Evolutionary conservation across 1,284 basidiomycete genomes (phyloP).

Genomic region (Irpex sp.): DNA sequence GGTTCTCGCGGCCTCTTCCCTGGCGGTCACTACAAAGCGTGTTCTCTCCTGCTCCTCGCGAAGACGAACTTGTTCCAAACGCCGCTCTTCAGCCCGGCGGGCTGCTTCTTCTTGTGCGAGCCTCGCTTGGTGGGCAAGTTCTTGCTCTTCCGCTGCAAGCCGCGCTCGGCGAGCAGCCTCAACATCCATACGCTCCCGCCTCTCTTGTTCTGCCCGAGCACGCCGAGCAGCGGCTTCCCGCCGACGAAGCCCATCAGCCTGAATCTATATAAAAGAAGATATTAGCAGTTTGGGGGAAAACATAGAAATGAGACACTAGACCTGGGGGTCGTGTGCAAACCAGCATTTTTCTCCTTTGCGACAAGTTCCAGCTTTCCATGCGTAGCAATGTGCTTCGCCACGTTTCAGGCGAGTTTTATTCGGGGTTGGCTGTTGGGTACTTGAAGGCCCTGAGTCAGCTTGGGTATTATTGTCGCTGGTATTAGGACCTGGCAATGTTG

Average conservation of each 20-base stretch:
- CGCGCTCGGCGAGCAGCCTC: not conserved
- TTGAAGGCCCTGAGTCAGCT: not conserved
- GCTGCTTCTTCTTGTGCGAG: not conserved
- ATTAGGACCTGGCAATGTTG: not conserved
- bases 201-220: not conserved
- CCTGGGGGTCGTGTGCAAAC: not conserved
- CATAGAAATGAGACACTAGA: not conserved
- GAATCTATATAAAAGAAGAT: not conserved
- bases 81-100: constrained; percentile 3
- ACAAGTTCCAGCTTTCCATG: not conserved
- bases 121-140: not conserved
- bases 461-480: not conserved
- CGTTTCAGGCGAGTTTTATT: not conserved
- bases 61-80: not conserved
- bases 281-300: not conserved
- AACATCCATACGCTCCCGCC: not conserved
- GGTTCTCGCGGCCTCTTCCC: constrained; percentile 17
- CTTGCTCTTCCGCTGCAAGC: not conserved
- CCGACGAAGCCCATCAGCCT: not conserved
- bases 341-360: not conserved
- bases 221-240: not conserved
- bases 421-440: not conserved
- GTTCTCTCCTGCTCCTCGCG: not conserved
- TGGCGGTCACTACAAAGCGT: constrained; percentile 1
- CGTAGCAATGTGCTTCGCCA: not conserved